Evolutionary conservation across 2,329 filamentous ascomycete genomes (phyloP).

Genomic region (Dichotomopilus funicola): DNA sequence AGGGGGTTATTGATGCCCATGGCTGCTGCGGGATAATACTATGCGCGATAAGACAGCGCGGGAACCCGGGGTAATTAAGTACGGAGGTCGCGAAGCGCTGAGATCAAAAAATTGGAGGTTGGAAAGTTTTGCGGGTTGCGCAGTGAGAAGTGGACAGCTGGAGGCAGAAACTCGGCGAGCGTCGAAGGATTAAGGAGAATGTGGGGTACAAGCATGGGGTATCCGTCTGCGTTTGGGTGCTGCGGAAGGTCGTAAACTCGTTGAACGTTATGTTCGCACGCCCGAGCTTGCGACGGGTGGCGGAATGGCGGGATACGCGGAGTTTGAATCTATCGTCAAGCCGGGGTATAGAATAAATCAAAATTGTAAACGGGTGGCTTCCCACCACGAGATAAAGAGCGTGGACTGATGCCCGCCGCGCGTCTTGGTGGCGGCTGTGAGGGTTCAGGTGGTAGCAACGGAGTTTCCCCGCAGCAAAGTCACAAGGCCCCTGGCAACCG

Average conservation of each 20-base stretch:
- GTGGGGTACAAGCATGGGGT: not conserved
- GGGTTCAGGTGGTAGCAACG: not conserved
- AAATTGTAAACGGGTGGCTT: not conserved
- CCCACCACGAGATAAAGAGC: not conserved
- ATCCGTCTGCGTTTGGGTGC: not conserved
- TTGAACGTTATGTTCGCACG: too few relatives aligned
- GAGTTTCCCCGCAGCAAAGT: conserved; percentile 8
- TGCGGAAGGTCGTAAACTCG: too few relatives aligned
- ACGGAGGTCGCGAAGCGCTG: not conserved
- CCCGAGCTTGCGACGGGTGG: too few relatives aligned
- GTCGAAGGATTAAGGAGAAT: not conserved
- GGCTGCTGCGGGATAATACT: conserved; percentile 12
- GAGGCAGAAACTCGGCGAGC: not conserved
- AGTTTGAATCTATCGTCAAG: too few relatives aligned
- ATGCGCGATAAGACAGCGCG: not conserved
- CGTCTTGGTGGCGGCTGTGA: conserved; percentile 8
- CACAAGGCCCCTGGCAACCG: not conserved
- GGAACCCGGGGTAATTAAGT: not conserved
- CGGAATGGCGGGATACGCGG: too few relatives aligned
- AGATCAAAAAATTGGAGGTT: not conserved
- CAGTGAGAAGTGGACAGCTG: not conserved
- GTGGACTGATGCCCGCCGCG: conserved; percentile 1
- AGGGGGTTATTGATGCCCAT: conserved; percentile 64
- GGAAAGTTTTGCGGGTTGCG: not conserved
- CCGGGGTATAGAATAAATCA: too few relatives aligned